Base-by-base conservation (phyloP, 345 rosid species). In the Hibiscus syriacus region DNA sequence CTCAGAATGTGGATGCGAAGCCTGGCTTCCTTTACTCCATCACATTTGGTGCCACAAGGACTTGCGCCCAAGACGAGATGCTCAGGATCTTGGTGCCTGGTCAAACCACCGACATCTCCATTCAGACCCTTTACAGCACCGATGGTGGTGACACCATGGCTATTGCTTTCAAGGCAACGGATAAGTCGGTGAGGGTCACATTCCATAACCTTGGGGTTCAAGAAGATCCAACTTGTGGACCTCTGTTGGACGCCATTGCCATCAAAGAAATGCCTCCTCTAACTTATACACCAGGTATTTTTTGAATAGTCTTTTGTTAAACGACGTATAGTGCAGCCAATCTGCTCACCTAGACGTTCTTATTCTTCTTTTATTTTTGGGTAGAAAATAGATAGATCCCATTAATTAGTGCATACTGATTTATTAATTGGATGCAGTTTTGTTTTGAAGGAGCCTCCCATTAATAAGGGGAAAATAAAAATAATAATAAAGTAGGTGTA, bases 81-180 rank as follows among this genome's bases (percentile, higher is more conserved):
- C 62, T 90, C 0, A 62, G 78, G 70, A 59, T 92, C 56, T 75
- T 83, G 0, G 90, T 84, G 9, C 81, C 82, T 1, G 86, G 84
- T 3, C 91, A 84, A 69, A 61, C 83, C n/a, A 64, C 70, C 9
- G 90, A 88, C 46, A 81, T 90, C 0, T 76, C 92, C 1, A 74
- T 90, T 52, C 92, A 90, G 58, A 92, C 97, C 0, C 22, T 92
- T 25, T 92, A 80, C 17, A 92, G 96, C 77, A 80, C 81, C 10
- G 48, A 90, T 16, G 97, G 93, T 1, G 96, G 97, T 0, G 98
- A 90, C 74, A 87, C 97, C 9, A 87, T 90, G 30, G 90, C 93
- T 5, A 71, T 86, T 83, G 96, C 93, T 16, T 92, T 90, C 56
- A 76, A 52, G 67, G 93, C 95, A 4, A 41, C 38, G 2, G 67